Evolutionary conservation across 2,329 filamentous ascomycete species (phyloP), one percentile per base, ranked within the genome.

Genomic region (Colletotrichum destructivum): DNA sequence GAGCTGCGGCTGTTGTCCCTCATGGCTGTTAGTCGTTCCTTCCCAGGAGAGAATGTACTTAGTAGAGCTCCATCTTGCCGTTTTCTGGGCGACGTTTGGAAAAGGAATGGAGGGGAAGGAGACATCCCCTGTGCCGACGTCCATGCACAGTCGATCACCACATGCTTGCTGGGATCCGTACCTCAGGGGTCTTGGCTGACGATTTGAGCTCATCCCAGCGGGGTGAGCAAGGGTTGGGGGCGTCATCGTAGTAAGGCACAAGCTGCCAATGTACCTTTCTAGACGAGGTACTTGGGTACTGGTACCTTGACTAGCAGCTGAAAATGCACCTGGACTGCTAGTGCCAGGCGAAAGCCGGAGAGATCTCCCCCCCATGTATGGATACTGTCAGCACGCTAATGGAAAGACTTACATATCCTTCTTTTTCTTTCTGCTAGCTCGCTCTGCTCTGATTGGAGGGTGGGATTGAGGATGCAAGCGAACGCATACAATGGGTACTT

Each of bases 71-170:
- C 57, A 21, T 42, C 23, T 31, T 51, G 47, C 68, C 56, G 68
- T 62, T 67, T 71, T 62, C 35, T 57, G 68, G 44, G 57, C 62
- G 56, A 26, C 31, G 21, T 38, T 70, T 23, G 31, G 54, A 49
- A 60, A 60, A 38, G 38, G 47, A 18, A 61, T 16, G 54, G 18
- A 61, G n/a, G 35, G 18, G 23, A n/a, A 51, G 56, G 31, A 51
- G 66, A 26, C 52, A 12, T 16, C 9, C 69, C 69, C 49, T 68
- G 64, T 68, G 23, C 35, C 16, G 7, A 4, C 15, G 52, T 68
- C 57, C 57, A 65, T 68, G 69, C 69, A 71, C 51, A 57, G 69
- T 67, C 69, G 69, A 71, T 71, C 69, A 71, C 69, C 69, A 71
- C 69, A 71, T 71, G 69, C 69, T 62, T 57, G 38, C 64, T 56